Evolutionary conservation across 805 yeast species (phyloP).

Genomic region (Monosporozyma siamensis): DNA sequence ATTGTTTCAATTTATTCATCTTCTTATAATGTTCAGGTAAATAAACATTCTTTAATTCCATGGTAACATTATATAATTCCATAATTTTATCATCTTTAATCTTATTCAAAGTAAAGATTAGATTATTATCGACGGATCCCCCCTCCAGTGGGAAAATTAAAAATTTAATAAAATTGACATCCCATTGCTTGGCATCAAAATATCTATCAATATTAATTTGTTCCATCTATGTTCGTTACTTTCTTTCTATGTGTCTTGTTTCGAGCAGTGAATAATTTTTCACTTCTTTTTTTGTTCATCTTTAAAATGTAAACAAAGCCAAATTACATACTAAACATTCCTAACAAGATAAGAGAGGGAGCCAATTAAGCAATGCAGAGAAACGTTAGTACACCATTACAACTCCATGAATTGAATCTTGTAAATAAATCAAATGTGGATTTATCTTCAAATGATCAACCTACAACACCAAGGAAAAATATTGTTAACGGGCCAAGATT

Average conservation of each 20-base stretch:
- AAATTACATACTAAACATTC: too few relatives aligned
- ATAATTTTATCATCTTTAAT: slow-evolving; percentile 5
- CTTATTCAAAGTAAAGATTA: slow-evolving; percentile 1
- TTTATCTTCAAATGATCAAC: not conserved
- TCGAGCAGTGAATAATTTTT: too few relatives aligned
- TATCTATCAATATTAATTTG: slow-evolving; percentile 1
- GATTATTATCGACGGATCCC: not conserved
- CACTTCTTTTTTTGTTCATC: too few relatives aligned
- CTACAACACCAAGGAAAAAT: slow-evolving; percentile 4
- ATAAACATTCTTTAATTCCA: slow-evolving; percentile 2
- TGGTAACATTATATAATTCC: slow-evolving; percentile 11
- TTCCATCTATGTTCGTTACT: too few relatives aligned
- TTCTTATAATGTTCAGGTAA: not conserved
- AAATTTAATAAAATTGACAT: not conserved
- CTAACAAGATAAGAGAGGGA: too few relatives aligned
- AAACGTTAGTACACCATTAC: slow-evolving; percentile 16
- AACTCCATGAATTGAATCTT: slow-evolving; percentile 19
- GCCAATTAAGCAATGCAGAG: too few relatives aligned
- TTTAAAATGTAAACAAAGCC: not conserved
- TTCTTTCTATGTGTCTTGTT: too few relatives aligned
- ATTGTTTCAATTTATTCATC: slow-evolving; percentile 1
- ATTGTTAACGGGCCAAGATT: slow-evolving; percentile 1
- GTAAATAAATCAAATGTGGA: slow-evolving; percentile 15
- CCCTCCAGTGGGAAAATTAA: not conserved
- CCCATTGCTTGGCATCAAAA: not conserved